phyloP scores from a whole-genome alignment of 345 rosid genomes.

The Punica granatum region DNA sequence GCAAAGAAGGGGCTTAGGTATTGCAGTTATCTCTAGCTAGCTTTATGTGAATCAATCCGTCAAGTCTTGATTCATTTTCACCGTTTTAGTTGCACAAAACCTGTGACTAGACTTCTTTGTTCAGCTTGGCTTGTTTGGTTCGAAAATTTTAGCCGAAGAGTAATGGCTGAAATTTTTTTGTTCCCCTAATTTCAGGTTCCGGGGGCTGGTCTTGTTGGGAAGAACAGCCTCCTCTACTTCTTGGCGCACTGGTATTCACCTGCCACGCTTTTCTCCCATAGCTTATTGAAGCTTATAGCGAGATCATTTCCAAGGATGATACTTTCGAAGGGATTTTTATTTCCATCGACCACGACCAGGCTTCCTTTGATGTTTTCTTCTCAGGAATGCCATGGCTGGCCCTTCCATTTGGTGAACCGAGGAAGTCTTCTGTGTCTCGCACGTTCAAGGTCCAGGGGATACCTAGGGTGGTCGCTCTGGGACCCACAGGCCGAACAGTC shows the following conservation, averaged over 20 bases:
- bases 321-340: conserved; percentile 51
- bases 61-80: too few species aligned
- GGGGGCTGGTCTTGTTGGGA: conserved; percentile 52
- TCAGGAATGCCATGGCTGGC: conserved; percentile 39
- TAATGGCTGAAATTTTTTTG: neutral
- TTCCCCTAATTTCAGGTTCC: conserved; percentile 28
- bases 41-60: neutral
- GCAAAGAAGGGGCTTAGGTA: conserved; percentile 10
- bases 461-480: conserved; percentile 30
- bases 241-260: conserved; percentile 62
- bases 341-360: conserved; percentile 34
- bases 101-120: too few species aligned
- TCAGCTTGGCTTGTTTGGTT: too few species aligned
- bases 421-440: conserved; percentile 23
- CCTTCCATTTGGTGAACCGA: conserved; percentile 32
- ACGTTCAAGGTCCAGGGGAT: conserved; percentile 30
- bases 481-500: conserved; percentile 29
- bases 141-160: too few species aligned
- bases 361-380: conserved; percentile 23
- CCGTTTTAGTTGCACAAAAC: too few species aligned
- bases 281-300: conserved; percentile 46
- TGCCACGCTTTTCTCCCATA: conserved; percentile 57
- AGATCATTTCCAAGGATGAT: conserved; percentile 43
- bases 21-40: neutral
- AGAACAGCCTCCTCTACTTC: conserved; percentile 57